These are phyloP conservation scores for Castanopsis chinensis DNA, from an alignment of 306 rosid species.

Conservation along the genomic window DNA sequence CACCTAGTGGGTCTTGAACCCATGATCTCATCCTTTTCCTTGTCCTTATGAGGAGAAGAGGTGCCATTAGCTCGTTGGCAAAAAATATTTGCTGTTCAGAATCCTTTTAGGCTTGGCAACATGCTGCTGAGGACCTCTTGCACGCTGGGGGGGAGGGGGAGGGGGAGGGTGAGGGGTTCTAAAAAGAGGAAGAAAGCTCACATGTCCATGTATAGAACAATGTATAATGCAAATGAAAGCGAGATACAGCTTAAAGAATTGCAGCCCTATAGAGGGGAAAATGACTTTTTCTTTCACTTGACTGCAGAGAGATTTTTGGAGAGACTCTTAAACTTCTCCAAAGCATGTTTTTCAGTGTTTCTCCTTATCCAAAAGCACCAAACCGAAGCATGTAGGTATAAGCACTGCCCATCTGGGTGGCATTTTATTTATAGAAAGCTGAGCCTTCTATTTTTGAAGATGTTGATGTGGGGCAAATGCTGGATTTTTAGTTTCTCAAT, in stretches of 20 bases:
- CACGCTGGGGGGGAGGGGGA: too few relatives aligned
- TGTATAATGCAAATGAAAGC: not conserved
- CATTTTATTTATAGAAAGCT: not conserved
- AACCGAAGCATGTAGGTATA: not conserved
- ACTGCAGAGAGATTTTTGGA: not conserved
- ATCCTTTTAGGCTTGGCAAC: not conserved
- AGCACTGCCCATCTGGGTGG: not conserved
- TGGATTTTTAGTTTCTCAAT: not conserved
- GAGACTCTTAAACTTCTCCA: not conserved
- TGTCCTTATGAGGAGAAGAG: too few relatives aligned
- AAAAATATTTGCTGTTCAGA: not conserved
- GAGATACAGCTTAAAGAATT: not conserved
- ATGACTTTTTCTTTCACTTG: not conserved
- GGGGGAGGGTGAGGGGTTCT: not conserved
- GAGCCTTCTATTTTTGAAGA: not conserved
- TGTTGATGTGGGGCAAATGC: not conserved
- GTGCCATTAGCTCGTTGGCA: too few relatives aligned
- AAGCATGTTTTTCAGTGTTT: not conserved
- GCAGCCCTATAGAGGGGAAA: not conserved
- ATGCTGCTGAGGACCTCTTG: not conserved
- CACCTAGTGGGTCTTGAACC: too few relatives aligned
- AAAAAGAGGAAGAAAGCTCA: not conserved
- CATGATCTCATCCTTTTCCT: too few relatives aligned
- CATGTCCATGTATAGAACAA: not conserved
- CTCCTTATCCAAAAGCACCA: not conserved